Evolutionary conservation across 192 early-diverging fungal genomes (phyloP), one percentile per base, ranked within the genome.

Genomic region (Rhizoclosmatium globosum): DNA sequence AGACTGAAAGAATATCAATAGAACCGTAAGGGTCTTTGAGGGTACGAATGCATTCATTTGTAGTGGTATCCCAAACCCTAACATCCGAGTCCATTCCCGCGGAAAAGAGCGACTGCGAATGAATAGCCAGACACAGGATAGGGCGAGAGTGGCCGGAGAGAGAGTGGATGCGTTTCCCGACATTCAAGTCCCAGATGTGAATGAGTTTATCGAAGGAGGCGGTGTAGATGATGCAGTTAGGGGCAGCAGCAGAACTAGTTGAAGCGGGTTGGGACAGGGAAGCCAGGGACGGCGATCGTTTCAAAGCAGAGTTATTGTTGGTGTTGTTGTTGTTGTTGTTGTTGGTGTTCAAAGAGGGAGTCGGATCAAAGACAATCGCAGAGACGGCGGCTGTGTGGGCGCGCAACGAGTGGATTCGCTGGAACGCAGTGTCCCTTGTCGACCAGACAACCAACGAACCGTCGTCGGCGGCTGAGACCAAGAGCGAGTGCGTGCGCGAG

Each of bases 51-150:
- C 77, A 79, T 58, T 85, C 82, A 2, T 75, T 66, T 2, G 82
- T 64, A 4, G 53, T 43, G n/a, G 72, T 81, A 80, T 88, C 83
- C 69, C 82, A 75, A 6, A 86, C 80, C 21, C 71, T 64, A 23
- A 88, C 78, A 42, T 77, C 47, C 3, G 82, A 82, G 47, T 83
- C 82, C 38, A 53, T 42, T n/a, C 69, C 59, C 7, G 68, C 75
- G 9, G 60, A 70, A 78, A 81, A 83, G 1, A 88, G 60, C n/a
- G 77, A 62, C 46, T 74, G 65, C 7, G 58, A 50, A 21, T 79
- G 81, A 43, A 83, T 62, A 59, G 61, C 47, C 2, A 87, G 78
- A 42, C 80, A 47, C n/a, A 79, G 60, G 11, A 86, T 70, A 38
- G 71, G 68, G 17, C 70, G 80, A 6, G 44, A 46, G 68, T 86